A percentile compares a stretch with the other conserved stretches of the same genome.
phyloP scores from a whole-genome alignment of 148 eudicot species.

The Suaeda aralocaspica region DNA sequence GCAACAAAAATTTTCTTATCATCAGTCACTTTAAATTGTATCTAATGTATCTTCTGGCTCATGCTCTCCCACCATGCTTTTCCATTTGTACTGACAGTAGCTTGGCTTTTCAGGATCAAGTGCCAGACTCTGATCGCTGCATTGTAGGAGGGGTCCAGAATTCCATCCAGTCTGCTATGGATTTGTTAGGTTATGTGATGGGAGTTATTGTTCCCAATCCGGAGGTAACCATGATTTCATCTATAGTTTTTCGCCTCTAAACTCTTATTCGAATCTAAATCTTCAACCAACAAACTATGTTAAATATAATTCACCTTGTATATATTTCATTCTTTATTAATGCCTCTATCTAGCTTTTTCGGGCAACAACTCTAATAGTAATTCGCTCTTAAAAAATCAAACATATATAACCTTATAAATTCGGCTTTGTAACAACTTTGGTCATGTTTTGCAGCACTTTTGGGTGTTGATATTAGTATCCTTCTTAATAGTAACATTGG shows the following conservation, averaged over 20 bases:
- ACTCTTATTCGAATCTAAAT: background rate
- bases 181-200: constrained; percentile 76
- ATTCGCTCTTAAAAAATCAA: too few relatives aligned
- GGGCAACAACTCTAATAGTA: too few relatives aligned
- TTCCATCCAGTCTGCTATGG: constrained; percentile 79
- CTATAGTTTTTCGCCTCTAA: background rate
- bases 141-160: constrained; percentile 92
- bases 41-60: background rate
- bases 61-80: background rate
- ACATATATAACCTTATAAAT: background rate
- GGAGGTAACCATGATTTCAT: constrained; percentile 37
- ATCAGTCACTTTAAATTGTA: constrained; percentile 1
- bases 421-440: background rate
- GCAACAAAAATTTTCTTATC: background rate
- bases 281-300: background rate
- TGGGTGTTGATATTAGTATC: constrained; percentile 70
- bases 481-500: constrained; percentile 50
- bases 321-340: too few relatives aligned
- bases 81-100: background rate
- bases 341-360: too few relatives aligned
- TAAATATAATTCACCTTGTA: background rate
- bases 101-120: constrained; percentile 51
- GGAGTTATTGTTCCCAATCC: constrained; percentile 78
- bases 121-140: constrained; percentile 71
- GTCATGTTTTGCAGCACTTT: constrained; percentile 54